Conservation (phyloP, 2,329 filamentous ascomycete species). For the Cryphonectria japonica region DNA sequence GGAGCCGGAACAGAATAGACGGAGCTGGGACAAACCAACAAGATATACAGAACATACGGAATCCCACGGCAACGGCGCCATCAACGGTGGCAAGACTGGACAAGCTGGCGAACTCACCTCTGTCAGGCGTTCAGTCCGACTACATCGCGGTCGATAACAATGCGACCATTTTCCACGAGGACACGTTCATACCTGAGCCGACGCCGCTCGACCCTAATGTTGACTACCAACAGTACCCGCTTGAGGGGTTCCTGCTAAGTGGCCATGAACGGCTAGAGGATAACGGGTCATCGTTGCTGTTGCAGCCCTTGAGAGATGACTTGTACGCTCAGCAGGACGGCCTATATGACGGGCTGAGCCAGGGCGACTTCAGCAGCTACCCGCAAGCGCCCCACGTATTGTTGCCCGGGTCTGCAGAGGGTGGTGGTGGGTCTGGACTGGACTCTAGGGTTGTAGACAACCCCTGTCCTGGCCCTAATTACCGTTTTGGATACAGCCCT, state of each 20-base stretch:
- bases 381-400: constrained; percentile 14
- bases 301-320: constrained; percentile 41
- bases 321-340: constrained; percentile 33
- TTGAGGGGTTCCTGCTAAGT: constrained; percentile 33
- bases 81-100: neutral
- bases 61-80: too few relatives aligned
- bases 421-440: neutral
- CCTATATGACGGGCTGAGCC: constrained; percentile 24
- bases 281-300: constrained; percentile 35
- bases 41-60: too few relatives aligned
- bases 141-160: neutral
- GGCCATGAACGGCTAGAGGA: constrained; percentile 37
- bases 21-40: neutral
- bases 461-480: neutral
- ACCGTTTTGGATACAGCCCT: neutral
- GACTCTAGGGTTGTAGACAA: neutral
- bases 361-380: constrained; percentile 32
- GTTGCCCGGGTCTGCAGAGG: neutral
- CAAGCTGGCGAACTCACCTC: neutral
- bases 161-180: constrained; percentile 31
- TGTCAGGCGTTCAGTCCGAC: neutral
- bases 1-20: neutral
- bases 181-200: constrained; percentile 61
- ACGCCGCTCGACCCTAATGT: constrained; percentile 45
- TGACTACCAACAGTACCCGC: constrained; percentile 5